Percentiles rank a stretch among this genome's conserved stretches.
Conservation (phyloP, 371 early-diverging fungal species). For the Apophysomyces trapeziformis region DNA sequence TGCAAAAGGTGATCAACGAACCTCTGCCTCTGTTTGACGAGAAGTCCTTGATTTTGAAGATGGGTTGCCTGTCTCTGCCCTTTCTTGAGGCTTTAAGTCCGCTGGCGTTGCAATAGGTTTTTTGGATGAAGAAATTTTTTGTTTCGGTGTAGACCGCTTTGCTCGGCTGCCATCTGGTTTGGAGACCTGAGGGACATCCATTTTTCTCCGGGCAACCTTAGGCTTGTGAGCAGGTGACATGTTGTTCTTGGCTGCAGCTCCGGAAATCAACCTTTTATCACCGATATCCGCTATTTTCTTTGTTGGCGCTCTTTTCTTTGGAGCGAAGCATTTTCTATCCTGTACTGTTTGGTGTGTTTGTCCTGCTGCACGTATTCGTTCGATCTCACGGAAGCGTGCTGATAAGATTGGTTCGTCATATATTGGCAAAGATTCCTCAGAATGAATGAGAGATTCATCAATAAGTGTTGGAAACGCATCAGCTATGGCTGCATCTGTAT, state of each 20-base stretch:
- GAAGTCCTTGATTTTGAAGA: background rate
- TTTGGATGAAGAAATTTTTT: background rate
- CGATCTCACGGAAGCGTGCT: background rate
- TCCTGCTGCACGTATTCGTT: conserved; percentile 5
- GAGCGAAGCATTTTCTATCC: background rate
- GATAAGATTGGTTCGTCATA: conserved; percentile 1
- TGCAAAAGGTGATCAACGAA: background rate
- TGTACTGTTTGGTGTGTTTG: background rate
- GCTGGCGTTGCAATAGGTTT: background rate
- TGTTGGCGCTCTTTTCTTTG: background rate
- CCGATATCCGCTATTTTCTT: background rate
- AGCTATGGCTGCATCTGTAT: background rate
- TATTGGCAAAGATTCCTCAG: background rate
- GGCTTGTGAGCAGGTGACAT: background rate
- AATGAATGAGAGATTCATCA: background rate
- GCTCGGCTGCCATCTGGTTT: background rate
- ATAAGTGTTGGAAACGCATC: background rate
- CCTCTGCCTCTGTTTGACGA: background rate
- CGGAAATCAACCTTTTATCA: background rate
- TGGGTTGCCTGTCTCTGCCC: background rate
- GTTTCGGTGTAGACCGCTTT: background rate
- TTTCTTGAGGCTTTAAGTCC: background rate
- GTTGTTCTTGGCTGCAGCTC: background rate
- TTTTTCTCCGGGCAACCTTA: background rate
- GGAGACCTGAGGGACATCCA: background rate